Percentiles rank a stretch among this genome's conserved stretches.
Conservation (phyloP, 345 rosid species). For the Citrus maxima region DNA sequence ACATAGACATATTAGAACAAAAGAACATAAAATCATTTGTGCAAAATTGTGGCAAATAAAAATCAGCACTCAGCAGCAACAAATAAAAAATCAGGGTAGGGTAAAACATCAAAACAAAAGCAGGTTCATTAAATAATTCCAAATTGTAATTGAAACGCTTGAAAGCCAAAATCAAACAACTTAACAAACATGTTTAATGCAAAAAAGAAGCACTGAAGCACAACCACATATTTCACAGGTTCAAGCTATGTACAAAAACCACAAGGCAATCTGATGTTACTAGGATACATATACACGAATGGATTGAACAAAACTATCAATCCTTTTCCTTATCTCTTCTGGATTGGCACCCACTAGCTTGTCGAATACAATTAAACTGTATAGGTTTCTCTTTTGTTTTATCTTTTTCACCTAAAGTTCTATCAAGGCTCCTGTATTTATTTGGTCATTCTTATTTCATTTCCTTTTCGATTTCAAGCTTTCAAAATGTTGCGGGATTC, state of each 20-base stretch:
- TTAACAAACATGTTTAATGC: neutral
- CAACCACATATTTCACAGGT: constrained; percentile 13
- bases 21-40: too few relatives aligned
- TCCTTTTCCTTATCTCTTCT: constrained; percentile 80
- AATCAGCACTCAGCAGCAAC: too few relatives aligned
- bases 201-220: neutral
- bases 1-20: too few relatives aligned
- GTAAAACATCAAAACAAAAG: neutral
- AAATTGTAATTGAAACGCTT: neutral
- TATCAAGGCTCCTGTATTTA: too few relatives aligned
- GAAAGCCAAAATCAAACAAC: neutral
- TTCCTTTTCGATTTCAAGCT: too few relatives aligned
- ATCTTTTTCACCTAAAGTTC: too few relatives aligned
- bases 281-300: constrained; percentile 32
- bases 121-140: neutral
- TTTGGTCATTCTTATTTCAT: too few relatives aligned
- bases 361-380: constrained; percentile 28
- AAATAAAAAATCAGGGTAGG: too few relatives aligned
- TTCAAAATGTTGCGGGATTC: too few relatives aligned
- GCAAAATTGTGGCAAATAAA: too few relatives aligned
- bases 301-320: constrained; percentile 60
- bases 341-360: constrained; percentile 89
- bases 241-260: neutral
- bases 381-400: too few relatives aligned
- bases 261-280: neutral